A percentile compares a stretch with the other conserved stretches of the same genome.
Conservation (phyloP, 768 basidiomycete genomes). For the Lentinus brumalis region DNA sequence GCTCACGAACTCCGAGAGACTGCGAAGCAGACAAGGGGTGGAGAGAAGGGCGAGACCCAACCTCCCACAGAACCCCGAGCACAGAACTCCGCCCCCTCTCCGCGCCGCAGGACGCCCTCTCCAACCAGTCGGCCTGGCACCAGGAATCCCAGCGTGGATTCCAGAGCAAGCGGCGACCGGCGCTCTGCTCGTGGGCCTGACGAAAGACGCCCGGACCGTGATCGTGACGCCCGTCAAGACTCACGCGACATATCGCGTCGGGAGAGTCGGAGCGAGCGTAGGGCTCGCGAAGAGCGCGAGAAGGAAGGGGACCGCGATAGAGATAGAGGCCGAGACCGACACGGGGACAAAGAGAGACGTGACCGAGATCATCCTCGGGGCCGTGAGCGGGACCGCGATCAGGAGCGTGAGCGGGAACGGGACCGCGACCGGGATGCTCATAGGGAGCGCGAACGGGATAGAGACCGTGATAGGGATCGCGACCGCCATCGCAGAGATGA, state of each 20-base stretch:
- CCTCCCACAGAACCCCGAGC: constrained; percentile 41
- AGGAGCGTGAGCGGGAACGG: constrained; percentile 26
- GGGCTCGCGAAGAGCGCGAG: constrained; percentile 27
- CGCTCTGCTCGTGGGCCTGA: constrained; percentile 56
- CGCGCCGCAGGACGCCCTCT: constrained; percentile 65
- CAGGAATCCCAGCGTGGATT: constrained; percentile 70
- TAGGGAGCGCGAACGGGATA: constrained; percentile 30
- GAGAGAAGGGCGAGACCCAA: constrained; percentile 38
- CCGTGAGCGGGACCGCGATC: constrained; percentile 29
- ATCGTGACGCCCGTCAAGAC: constrained; percentile 43
- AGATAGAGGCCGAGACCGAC: constrained; percentile 32
- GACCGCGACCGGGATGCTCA: constrained; percentile 30
- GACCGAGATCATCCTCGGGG: constrained; percentile 27
- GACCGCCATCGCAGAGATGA: constrained; percentile 38
- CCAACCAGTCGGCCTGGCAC: constrained; percentile 69
- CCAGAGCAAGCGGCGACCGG: constrained; percentile 70
- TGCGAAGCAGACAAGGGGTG: constrained; percentile 59
- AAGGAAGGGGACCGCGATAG: constrained; percentile 26
- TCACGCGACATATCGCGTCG: constrained; percentile 31
- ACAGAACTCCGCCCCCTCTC: constrained; percentile 52
- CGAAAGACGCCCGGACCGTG: constrained; percentile 54
- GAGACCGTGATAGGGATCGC: constrained; percentile 32
- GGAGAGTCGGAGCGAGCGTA: constrained; percentile 28
- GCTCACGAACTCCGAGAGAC: constrained; percentile 82
- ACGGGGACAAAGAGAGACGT: constrained; percentile 27